Conservation (phyloP, 306 rosid species). For the Medicago ruthenica region DNA sequence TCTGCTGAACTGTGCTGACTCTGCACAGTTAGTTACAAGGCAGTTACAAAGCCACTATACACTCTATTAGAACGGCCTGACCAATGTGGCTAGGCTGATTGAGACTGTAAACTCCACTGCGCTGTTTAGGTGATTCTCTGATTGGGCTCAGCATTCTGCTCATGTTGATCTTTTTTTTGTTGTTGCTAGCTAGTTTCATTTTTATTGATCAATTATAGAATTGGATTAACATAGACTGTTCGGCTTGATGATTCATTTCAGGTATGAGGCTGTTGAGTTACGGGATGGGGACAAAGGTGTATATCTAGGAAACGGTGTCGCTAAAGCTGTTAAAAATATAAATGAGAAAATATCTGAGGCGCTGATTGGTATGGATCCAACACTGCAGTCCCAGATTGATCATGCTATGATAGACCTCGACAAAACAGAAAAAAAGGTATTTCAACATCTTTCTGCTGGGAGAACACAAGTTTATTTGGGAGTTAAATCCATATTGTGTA, state of each 20-base stretch:
- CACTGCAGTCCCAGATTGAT: slow-evolving; percentile 90
- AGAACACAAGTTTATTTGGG: slow-evolving; percentile 6
- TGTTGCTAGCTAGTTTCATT: background rate
- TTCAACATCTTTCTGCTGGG: background rate
- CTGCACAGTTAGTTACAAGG: background rate
- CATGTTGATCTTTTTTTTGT: background rate
- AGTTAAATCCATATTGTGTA: slow-evolving; percentile 7
- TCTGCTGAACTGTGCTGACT: background rate
- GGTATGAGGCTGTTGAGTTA: slow-evolving; percentile 93
- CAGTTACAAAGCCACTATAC: background rate
- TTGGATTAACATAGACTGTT: slow-evolving; percentile 11
- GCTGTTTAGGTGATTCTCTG: background rate
- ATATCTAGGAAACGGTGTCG: slow-evolving; percentile 88
- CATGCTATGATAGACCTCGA: slow-evolving; percentile 92
- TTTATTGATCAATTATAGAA: background rate
- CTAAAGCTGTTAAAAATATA: slow-evolving; percentile 80
- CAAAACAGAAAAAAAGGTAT: slow-evolving; percentile 95
- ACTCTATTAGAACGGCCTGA: too few relatives aligned
- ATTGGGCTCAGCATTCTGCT: slow-evolving; percentile 26
- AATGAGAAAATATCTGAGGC: slow-evolving; percentile 92
- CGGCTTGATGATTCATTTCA: slow-evolving; percentile 42
- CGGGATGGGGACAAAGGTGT: slow-evolving; percentile 90
- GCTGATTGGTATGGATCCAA: slow-evolving; percentile 92
- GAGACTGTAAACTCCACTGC: slow-evolving; percentile 17
- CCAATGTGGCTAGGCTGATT: slow-evolving; percentile 4